phyloP scores from a whole-genome alignment of 306 rosid genomes.

The Potentilla sterilis region DNA sequence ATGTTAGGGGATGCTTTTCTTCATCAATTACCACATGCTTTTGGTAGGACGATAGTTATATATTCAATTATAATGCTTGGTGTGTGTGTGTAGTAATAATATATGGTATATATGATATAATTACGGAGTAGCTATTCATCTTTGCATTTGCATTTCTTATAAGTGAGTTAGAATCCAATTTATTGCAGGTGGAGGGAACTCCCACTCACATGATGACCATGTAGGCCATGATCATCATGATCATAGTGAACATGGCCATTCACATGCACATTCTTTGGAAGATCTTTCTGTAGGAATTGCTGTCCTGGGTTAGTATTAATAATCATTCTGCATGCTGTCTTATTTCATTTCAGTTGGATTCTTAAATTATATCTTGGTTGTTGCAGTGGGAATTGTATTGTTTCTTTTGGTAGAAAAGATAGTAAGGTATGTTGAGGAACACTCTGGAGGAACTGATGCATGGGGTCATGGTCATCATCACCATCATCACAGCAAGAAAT shows the following conservation, averaged over 20 bases:
- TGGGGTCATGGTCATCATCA: constrained; percentile 82
- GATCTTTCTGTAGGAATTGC: constrained; percentile 89
- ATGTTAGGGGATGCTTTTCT: constrained; percentile 99
- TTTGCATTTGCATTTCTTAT: background rate
- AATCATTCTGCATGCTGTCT: constrained; percentile 16
- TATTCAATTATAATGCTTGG: background rate
- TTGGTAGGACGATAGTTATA: constrained; percentile 56
- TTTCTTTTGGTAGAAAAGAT: constrained; percentile 93
- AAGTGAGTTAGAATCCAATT: constrained; percentile 12
- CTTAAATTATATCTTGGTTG: background rate
- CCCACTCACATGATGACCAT: constrained; percentile 58
- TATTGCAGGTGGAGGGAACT: constrained; percentile 67
- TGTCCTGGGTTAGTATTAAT: constrained; percentile 64
- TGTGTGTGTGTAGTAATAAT: background rate
- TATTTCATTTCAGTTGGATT: constrained; percentile 2
- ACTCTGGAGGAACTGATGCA: constrained; percentile 61
- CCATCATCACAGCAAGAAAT: constrained; percentile 60
- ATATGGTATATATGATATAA: background rate
- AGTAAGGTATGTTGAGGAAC: constrained; percentile 87
- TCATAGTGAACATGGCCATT: constrained; percentile 46
- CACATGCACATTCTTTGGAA: constrained; percentile 77
- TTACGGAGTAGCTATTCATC: background rate
- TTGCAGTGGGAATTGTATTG: constrained; percentile 87
- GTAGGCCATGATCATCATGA: constrained; percentile 46
- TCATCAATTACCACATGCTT: constrained; percentile 97